Conservation (phyloP, 169 alveolate genomes). For the Condylostoma magnum region DNA sequence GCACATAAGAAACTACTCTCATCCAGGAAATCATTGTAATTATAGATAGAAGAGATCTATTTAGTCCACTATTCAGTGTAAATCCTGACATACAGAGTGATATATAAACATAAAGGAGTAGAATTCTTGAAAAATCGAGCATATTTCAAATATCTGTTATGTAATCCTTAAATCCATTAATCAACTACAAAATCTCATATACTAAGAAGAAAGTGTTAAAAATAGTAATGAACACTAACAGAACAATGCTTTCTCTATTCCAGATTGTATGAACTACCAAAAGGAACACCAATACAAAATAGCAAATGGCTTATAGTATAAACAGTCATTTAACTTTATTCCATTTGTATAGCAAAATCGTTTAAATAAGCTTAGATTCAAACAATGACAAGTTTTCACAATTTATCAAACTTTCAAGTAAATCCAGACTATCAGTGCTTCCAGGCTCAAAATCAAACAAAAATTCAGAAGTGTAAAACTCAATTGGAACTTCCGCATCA, state of each 20-base stretch:
- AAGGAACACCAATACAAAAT: neutral
- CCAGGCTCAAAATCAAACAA: no score
- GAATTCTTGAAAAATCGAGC: neutral
- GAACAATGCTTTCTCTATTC: neutral
- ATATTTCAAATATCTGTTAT: neutral
- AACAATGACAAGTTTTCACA: constrained; percentile 6
- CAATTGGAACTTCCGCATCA: no score
- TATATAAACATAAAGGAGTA: neutral
- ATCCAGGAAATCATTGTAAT: neutral
- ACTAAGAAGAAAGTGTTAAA: neutral
- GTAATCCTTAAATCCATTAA: neutral
- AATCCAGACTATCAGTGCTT: neutral
- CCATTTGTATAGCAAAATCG: constrained; percentile 14
- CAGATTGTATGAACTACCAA: neutral
- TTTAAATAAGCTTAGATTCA: neutral
- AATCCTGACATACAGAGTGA: neutral
- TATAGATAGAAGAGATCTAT: neutral
- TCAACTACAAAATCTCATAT: constrained; percentile 15
- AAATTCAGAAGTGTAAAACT: no score
- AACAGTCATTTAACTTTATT: constrained; percentile 1
- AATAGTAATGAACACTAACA: neutral
- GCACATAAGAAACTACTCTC: constrained; percentile 5
- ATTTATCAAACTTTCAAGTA: constrained; percentile 10
- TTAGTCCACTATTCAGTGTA: neutral
- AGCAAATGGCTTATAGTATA: neutral